These are phyloP conservation scores for Aegilops speltoides DNA, from an alignment of 176 grass and related monocot species.

Conservation along the genomic window DNA sequence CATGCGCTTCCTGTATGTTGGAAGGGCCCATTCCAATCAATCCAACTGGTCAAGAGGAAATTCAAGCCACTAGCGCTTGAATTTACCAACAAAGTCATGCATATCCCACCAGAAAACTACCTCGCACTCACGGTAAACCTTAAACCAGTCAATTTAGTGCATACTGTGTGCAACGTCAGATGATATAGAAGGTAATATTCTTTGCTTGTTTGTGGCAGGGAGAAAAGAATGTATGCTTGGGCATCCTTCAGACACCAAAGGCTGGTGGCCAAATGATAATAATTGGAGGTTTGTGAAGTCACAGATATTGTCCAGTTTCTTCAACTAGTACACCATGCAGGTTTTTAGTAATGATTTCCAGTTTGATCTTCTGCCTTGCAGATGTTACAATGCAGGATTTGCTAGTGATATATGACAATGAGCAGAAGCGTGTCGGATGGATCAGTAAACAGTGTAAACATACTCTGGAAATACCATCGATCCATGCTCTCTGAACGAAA, in stretches of 20 bases:
- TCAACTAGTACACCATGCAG: neutral
- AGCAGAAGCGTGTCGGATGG: slow-evolving; percentile 32
- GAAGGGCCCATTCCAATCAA: neutral
- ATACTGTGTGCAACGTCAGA: neutral
- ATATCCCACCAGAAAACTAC: slow-evolving; percentile 76
- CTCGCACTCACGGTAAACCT: slow-evolving; percentile 64
- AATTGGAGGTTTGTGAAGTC: too few species aligned
- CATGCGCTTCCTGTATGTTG: slow-evolving; percentile 53
- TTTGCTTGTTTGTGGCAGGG: slow-evolving; percentile 43
- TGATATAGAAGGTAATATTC: slow-evolving; percentile 1
- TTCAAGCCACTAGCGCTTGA: too few species aligned
- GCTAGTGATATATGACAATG: too few species aligned
- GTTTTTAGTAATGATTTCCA: too few species aligned
- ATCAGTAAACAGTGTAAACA: neutral
- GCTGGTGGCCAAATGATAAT: slow-evolving; percentile 1
- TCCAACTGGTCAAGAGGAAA: too few species aligned
- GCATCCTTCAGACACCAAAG: slow-evolving; percentile 52
- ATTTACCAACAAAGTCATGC: too few species aligned
- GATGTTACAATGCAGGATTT: too few species aligned
- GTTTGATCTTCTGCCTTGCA: too few species aligned
- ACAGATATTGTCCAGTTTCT: neutral
- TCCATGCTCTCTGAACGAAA: too few species aligned
- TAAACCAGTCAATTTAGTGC: slow-evolving; percentile 1
- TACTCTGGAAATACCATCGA: too few species aligned
- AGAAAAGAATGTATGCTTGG: slow-evolving; percentile 66